Conservation (phyloP, 2,329 filamentous ascomycete genomes). For the Epichloe coenophiala region DNA sequence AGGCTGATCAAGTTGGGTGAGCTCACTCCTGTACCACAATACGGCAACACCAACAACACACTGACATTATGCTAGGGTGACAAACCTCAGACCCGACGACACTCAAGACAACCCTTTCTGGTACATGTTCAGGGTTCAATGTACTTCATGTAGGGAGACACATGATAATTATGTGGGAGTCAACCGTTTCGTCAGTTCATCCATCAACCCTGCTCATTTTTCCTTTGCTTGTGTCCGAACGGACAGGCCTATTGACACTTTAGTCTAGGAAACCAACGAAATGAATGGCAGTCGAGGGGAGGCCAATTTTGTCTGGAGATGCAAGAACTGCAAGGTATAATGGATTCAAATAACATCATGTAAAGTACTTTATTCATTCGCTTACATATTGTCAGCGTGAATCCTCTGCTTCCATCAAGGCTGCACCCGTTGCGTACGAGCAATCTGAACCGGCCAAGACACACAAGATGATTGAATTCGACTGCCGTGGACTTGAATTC, state of each 20-base stretch:
- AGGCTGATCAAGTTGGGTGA: slow-evolving; percentile 57
- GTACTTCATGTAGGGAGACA: slow-evolving; percentile 87
- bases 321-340: slow-evolving; percentile 86
- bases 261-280: slow-evolving; percentile 65
- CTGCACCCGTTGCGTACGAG: slow-evolving; percentile 57
- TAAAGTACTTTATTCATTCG: background rate
- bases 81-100: slow-evolving; percentile 75
- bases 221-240: background rate
- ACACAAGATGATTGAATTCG: slow-evolving; percentile 75
- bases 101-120: slow-evolving; percentile 73
- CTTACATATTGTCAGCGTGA: slow-evolving; percentile 44
- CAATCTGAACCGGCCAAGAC: slow-evolving; percentile 58
- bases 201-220: background rate
- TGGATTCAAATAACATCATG: background rate
- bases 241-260: slow-evolving; percentile 5
- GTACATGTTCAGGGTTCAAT: slow-evolving; percentile 97
- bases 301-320: slow-evolving; percentile 99
- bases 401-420: slow-evolving; percentile 73
- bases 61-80: slow-evolving; percentile 49
- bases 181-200: slow-evolving; percentile 64
- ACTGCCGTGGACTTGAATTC: slow-evolving; percentile 90
- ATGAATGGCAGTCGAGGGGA: slow-evolving; percentile 88
- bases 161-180: slow-evolving; percentile 80
- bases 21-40: slow-evolving; percentile 9
- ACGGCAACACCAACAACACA: background rate